Evolutionary conservation across 148 eudicot species (phyloP), one percentile per base, ranked within the genome.

Genomic region (Chenopodium berlandieri): DNA sequence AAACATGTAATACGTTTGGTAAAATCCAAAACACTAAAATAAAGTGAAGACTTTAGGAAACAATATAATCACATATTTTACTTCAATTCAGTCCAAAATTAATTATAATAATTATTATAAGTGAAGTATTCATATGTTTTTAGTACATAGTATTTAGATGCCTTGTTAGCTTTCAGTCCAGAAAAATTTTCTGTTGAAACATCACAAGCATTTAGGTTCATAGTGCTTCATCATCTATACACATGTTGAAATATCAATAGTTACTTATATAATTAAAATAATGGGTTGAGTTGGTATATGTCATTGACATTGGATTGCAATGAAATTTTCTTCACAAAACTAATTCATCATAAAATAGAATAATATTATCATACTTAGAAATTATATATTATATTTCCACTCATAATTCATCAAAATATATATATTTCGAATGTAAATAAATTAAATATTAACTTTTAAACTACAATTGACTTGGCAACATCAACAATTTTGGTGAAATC

Each of bases 221-320:
- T 12, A 34, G 78, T 30, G 79, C 76, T 76, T 78, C 80, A 69
- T 77, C 48, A 65, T 75, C 40, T 5, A 73, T 67, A 72, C 87
- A 78, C 34, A 85, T 58, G 77, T 81, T 78, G 85, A 83, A 77
- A 50, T 72, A 60, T 52, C 79, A 78, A 76, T 78, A 44, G 64
- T 83, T 83, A 75, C 81, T 22, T 64, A 65, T 40, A 30, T 58
- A 44, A 58, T 71, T 71, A 64, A 37, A 58, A 50, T 22, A 17
- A 34, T 76, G 60, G 31, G 27, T 65, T 69, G 46, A 54, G 88
- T 85, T 80, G 88, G 86, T 83, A 80, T 65, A 79, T 80, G 88
- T 86, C 88, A 80, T 83, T 86, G 62, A 44, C 84, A 77, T 25
- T 86, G 34, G 46, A 73, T 75, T 81, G 65, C 25, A 20, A n/a